Evolutionary conservation across 306 rosid genomes (phyloP).

Genomic region (apple (Malus domestica)): ASM211411v1 NC_041796.1:5751001-5751500

Average conservation of each 20-base stretch:
- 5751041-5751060: slow-evolving; percentile 94
- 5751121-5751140: neutral
- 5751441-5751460: slow-evolving; percentile 98
- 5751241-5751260: slow-evolving; percentile 99
- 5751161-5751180: neutral
- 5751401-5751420: slow-evolving; percentile 80
- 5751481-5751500: neutral
- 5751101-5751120: slow-evolving; percentile 4
- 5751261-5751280: slow-evolving; percentile 97
- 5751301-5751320: slow-evolving; percentile 13
- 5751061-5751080: slow-evolving; percentile 75
- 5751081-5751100: slow-evolving; percentile 93
- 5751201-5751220: slow-evolving; percentile 72
- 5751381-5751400: slow-evolving; percentile 90
- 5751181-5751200: slow-evolving; percentile 6
- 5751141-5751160: neutral
- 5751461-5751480: neutral
- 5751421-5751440: slow-evolving; percentile 92
- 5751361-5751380: slow-evolving; percentile 63
- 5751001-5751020: slow-evolving; percentile 5
- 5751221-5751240: slow-evolving; percentile 94
- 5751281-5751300: slow-evolving; percentile 85
- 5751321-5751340: neutral
- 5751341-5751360: slow-evolving; percentile 14
- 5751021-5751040: slow-evolving; percentile 60